Percentiles rank a stretch among this genome's conserved stretches.
These are phyloP conservation scores for Rhodomyrtus tomentosa DNA, from an alignment of 345 rosid species.

Conservation along the genomic window DNA sequence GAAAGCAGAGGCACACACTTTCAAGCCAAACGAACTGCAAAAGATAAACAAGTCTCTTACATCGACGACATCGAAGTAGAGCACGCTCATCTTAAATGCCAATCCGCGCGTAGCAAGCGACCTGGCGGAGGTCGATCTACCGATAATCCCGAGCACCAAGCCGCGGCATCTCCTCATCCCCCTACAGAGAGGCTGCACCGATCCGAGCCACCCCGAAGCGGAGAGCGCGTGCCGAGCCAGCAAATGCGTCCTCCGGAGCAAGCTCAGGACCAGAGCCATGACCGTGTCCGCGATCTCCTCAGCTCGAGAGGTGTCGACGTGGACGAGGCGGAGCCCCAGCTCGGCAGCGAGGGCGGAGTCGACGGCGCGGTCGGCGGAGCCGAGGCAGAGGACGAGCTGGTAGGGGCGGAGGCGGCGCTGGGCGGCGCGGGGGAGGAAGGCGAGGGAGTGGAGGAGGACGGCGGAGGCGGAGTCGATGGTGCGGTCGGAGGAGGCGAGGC, in stretches of 20 bases:
- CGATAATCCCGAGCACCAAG: constrained; percentile 83
- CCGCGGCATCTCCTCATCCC: constrained; percentile 99
- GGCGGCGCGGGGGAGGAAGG: constrained; percentile 98
- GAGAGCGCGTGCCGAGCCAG: constrained; percentile 81
- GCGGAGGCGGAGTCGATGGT: constrained; percentile 89
- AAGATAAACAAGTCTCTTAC: constrained; percentile 16
- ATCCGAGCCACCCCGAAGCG: constrained; percentile 93
- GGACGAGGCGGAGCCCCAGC: constrained; percentile 84
- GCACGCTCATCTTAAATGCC: constrained; percentile 95
- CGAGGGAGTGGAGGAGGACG: constrained; percentile 84
- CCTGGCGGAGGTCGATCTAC: constrained; percentile 84
- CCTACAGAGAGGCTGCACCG: constrained; percentile 84
- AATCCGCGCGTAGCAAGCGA: constrained; percentile 76
- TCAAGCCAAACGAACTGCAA: background rate
- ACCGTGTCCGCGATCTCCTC: constrained; percentile 98
- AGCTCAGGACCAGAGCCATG: constrained; percentile 93
- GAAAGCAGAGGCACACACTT: background rate
- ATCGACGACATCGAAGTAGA: constrained; percentile 80
- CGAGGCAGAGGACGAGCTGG: constrained; percentile 93
- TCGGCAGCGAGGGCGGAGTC: constrained; percentile 91
- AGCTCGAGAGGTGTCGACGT: constrained; percentile 82
- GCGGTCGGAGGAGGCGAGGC: constrained; percentile 57
- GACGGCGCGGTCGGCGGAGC: constrained; percentile 84
- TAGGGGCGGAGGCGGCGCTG: constrained; percentile 93
- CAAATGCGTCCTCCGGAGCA: constrained; percentile 85